Conservation (phyloP, 192 early-diverging fungal species). For the Gryganskiella cystojenkinii region DNA sequence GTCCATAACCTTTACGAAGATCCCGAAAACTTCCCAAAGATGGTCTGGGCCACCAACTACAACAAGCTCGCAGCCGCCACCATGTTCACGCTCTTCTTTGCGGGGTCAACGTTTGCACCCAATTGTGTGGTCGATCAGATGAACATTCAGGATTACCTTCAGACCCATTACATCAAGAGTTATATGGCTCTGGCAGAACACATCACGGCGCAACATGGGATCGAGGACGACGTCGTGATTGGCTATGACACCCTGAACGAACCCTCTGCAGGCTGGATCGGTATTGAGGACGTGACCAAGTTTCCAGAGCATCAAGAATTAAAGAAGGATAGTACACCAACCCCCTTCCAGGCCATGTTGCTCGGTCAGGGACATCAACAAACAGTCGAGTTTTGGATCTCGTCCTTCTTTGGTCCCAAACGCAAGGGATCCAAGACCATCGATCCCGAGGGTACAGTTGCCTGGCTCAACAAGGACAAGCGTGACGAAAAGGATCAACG, state of each 20-base stretch:
- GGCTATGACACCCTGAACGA: conserved; percentile 70
- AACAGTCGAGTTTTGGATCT: conserved; percentile 61
- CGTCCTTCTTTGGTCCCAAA: conserved; percentile 62
- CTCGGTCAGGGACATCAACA: conserved; percentile 58
- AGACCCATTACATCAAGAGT: conserved; percentile 61
- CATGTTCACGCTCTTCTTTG: conserved; percentile 68
- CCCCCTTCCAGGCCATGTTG: conserved; percentile 62
- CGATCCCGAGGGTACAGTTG: conserved; percentile 55
- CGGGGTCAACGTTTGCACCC: conserved; percentile 59
- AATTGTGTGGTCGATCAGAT: conserved; percentile 58
- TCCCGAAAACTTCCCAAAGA: conserved; percentile 61
- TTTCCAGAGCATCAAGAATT: conserved; percentile 56
- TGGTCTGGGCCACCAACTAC: conserved; percentile 73
- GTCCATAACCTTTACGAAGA: conserved; percentile 61
- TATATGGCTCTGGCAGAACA: conserved; percentile 53
- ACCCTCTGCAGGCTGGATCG: conserved; percentile 63
- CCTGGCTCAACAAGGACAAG: conserved; percentile 54
- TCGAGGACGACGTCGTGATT: conserved; percentile 59
- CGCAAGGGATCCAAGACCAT: conserved; percentile 44
- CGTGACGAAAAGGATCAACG: conserved; percentile 44
- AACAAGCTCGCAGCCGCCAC: conserved; percentile 62
- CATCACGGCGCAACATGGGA: conserved; percentile 50
- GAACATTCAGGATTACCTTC: conserved; percentile 69
- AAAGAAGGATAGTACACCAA: conserved; percentile 64
- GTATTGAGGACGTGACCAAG: conserved; percentile 53